A percentile compares a stretch with the other conserved stretches of the same genome.
Evolutionary conservation across 345 rosid species (phyloP).

Genomic region (Eucalyptus sideroxylon): DNA sequence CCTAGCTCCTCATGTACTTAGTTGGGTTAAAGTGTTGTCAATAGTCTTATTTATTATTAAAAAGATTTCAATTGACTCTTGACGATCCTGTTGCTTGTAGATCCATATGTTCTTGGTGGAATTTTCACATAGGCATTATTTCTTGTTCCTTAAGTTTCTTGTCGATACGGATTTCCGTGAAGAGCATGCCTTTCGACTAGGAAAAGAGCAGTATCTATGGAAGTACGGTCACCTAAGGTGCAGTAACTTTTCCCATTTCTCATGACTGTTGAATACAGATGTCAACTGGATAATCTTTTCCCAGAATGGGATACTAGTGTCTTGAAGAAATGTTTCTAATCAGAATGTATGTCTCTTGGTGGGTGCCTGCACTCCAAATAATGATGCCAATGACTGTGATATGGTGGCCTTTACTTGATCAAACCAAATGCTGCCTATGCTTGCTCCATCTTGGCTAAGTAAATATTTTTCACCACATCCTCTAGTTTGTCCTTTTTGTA

Average conservation of each 20-base stretch:
- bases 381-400: not conserved
- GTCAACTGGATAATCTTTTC: not conserved
- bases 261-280: not conserved
- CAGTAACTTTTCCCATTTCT: not conserved
- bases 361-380: not conserved
- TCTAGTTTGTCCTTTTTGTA: not conserved
- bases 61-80: no score
- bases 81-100: no score
- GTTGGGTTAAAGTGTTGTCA: not conserved
- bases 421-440: not conserved
- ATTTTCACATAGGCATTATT: no score
- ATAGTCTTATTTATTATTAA: no score
- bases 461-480: not conserved
- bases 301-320: not conserved
- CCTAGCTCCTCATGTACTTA: not conserved
- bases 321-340: not conserved
- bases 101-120: no score
- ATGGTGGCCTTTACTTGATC: not conserved
- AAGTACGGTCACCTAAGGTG: no score
- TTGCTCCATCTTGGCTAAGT: not conserved
- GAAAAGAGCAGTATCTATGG: no score
- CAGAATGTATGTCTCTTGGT: not conserved
- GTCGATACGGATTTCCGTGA: no score
- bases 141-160: no score
- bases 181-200: not conserved